These are phyloP conservation scores for Neurospora pannonica DNA, from an alignment of 495 filamentous ascomycete species.

Conservation along the genomic window DNA sequence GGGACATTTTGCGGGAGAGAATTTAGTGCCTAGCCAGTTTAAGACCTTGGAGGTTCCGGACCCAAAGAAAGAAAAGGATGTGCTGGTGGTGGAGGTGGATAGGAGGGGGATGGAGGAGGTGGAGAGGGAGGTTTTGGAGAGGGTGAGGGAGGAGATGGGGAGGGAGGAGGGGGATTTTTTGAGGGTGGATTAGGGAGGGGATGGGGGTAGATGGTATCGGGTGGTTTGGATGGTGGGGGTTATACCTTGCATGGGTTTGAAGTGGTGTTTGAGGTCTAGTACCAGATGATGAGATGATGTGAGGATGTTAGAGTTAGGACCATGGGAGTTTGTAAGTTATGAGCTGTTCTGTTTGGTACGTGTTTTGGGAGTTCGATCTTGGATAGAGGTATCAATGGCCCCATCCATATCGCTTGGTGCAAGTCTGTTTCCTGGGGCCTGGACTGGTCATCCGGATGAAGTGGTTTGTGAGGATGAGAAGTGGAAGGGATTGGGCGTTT, in stretches of 20 bases:
- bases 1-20: constrained; percentile 12
- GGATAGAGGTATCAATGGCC: not conserved
- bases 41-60: constrained; percentile 11
- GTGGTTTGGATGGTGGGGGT: not conserved
- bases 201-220: not conserved
- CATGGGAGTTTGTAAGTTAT: not conserved
- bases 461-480: not conserved
- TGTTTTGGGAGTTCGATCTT: not conserved
- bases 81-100: constrained; percentile 7
- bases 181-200: not conserved
- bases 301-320: not conserved
- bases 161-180: constrained; percentile 9
- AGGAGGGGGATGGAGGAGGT: constrained; percentile 1
- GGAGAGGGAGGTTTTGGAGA: constrained; percentile 4
- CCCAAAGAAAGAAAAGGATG: constrained; percentile 4
- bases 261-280: not conserved
- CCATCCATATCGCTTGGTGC: not conserved
- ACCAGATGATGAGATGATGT: not conserved
- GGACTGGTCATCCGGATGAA: not conserved
- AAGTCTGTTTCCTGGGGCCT: not conserved
- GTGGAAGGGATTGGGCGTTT: not conserved
- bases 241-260: not conserved
- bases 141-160: constrained; percentile 10
- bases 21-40: constrained; percentile 14
- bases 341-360: not conserved